phyloP scores from a whole-genome alignment of 768 basidiomycete genomes.

The Tulasnella calospora region DNA sequence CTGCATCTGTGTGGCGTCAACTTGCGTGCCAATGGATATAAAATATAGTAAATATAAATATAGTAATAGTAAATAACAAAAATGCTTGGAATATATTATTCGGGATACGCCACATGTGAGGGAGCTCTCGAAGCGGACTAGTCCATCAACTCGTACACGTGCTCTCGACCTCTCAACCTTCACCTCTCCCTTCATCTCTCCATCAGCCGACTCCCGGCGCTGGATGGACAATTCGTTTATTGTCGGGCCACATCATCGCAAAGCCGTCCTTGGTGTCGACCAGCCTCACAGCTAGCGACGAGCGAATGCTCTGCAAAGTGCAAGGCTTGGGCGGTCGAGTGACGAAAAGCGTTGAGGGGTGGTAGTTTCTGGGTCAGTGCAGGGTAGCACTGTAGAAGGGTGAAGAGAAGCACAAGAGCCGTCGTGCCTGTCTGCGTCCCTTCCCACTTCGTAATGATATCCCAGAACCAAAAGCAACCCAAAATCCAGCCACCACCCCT shows the following conservation, averaged over 20 bases:
- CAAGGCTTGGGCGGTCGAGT: neutral
- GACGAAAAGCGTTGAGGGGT: neutral
- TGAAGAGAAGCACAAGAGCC: slow-evolving; percentile 7
- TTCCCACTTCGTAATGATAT: neutral
- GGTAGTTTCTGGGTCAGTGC: neutral
- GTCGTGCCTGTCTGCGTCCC: slow-evolving; percentile 10
- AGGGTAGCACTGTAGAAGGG: neutral
- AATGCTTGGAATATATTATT: neutral
- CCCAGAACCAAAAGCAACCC: neutral
- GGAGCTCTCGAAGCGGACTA: neutral
- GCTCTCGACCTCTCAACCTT: neutral
- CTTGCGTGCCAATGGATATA: no score
- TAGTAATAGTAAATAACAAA: neutral
- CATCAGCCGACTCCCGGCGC: neutral
- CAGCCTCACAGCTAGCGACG: no score
- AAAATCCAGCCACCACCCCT: neutral
- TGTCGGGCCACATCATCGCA: neutral
- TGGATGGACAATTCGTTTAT: neutral
- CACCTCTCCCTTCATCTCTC: neutral
- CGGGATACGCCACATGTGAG: neutral
- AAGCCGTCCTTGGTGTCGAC: neutral
- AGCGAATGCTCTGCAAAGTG: neutral
- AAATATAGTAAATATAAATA: no score
- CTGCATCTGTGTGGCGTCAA: no score
- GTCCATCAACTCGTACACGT: neutral